Percentiles rank a stretch among this genome's conserved stretches.
Evolutionary conservation across 441 rosid genomes (phyloP).

Genomic region (Brassica balearica): DNA sequence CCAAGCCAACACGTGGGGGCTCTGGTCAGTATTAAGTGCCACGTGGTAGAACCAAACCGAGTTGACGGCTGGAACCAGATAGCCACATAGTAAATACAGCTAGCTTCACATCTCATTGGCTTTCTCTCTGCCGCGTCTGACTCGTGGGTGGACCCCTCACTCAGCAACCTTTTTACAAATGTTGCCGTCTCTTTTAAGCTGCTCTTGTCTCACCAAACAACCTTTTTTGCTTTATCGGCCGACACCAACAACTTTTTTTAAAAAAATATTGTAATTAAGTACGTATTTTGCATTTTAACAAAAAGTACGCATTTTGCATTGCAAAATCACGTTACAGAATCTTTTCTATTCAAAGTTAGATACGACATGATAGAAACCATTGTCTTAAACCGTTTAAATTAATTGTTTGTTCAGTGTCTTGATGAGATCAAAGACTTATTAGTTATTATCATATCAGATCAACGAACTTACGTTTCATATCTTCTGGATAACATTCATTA

Average conservation of each 20-base stretch:
- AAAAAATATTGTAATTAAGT: not conserved
- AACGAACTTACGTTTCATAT: not conserved
- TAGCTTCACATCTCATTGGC: slow-evolving; percentile 34
- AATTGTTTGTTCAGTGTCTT: slow-evolving; percentile 1
- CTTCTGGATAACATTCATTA: not conserved
- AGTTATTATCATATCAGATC: not conserved
- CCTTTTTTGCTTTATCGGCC: slow-evolving; percentile 1
- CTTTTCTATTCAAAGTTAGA: no score
- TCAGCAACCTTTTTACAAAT: not conserved
- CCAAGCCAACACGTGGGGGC: slow-evolving; percentile 22
- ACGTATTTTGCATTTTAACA: not conserved
- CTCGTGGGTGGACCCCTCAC: slow-evolving; percentile 29
- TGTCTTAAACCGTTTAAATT: not conserved
- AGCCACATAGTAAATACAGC: slow-evolving; percentile 29
- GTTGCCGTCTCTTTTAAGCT: slow-evolving; percentile 17
- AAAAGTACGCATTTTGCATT: not conserved
- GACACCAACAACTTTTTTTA: slow-evolving; percentile 11
- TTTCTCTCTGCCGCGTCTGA: slow-evolving; percentile 19
- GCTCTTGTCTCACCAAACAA: slow-evolving; percentile 27
- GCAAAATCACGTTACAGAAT: no score
- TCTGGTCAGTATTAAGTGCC: slow-evolving; percentile 10
- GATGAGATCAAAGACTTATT: slow-evolving; percentile 1
- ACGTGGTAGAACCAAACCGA: slow-evolving; percentile 31
- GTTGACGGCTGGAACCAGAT: slow-evolving; percentile 42
- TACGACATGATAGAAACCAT: slow-evolving; percentile 5